Percentiles rank a stretch among this genome's conserved stretches.
These are phyloP conservation scores for Tuber calosporum DNA, from an alignment of 495 filamentous ascomycete species.

Conservation along the genomic window DNA sequence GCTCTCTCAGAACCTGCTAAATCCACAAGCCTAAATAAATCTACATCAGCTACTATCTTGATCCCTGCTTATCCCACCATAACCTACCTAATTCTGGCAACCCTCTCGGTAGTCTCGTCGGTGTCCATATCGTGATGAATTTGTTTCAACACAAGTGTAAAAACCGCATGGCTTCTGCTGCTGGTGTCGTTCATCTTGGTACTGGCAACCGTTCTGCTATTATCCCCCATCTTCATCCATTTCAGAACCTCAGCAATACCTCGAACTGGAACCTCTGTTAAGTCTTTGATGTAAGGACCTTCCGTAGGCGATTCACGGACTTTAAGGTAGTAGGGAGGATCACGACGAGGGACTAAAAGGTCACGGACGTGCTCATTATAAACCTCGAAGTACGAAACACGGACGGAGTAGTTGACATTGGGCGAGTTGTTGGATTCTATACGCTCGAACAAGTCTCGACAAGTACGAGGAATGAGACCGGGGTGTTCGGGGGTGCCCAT, in stretches of 20 bases:
- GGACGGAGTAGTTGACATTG: conserved; percentile 90
- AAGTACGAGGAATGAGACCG: conserved; percentile 93
- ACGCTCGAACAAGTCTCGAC: conserved; percentile 89
- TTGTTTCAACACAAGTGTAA: conserved; percentile 95
- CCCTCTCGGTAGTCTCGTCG: conserved; percentile 90
- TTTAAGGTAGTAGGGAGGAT: conserved; percentile 85
- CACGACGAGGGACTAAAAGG: conserved; percentile 68
- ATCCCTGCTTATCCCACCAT: not conserved
- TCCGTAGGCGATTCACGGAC: conserved; percentile 92
- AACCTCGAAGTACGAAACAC: conserved; percentile 97
- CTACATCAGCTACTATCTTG: conserved; percentile 9
- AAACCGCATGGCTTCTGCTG: conserved; percentile 88
- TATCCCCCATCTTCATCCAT: conserved; percentile 83
- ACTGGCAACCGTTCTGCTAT: conserved; percentile 80
- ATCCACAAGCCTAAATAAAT: conserved; percentile 68
- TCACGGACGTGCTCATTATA: conserved; percentile 99
- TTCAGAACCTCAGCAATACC: conserved; percentile 76
- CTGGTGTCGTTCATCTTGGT: conserved; percentile 99
- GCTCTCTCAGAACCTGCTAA: conserved; percentile 91
- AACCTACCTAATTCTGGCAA: conserved; percentile 68
- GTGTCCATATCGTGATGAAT: conserved; percentile 90
- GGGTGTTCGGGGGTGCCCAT: conserved; percentile 85
- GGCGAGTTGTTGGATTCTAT: conserved; percentile 77
- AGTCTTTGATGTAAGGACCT: conserved; percentile 94
- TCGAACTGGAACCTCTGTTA: conserved; percentile 84